phyloP scores from a whole-genome alignment of 495 filamentous ascomycete species.

The Penicillium soppii region DNA sequence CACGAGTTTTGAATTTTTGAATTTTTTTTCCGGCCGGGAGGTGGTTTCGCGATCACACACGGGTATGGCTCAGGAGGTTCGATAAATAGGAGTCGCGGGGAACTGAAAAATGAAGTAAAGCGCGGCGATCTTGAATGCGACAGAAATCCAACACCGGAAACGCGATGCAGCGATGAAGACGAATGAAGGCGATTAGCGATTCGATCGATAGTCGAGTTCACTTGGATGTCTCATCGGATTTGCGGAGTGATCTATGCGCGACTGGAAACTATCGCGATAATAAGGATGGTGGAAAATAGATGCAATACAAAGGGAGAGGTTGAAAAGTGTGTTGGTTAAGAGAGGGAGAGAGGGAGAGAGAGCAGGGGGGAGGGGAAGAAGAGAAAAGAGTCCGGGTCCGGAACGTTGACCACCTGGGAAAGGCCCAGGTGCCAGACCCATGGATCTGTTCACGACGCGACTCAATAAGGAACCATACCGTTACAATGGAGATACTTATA shows the following conservation, averaged over 20 bases:
- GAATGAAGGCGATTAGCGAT: conserved; percentile 17
- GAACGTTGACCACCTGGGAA: conserved; percentile 23
- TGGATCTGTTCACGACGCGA: conserved; percentile 34
- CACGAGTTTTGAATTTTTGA: conserved; percentile 19
- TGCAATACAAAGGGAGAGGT: conserved; percentile 11
- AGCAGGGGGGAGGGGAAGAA: conserved; percentile 19
- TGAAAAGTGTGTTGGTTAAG: too few relatives aligned
- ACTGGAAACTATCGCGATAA: conserved; percentile 16
- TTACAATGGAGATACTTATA: conserved; percentile 10
- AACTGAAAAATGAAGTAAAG: conserved; percentile 16
- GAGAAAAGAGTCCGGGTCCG: conserved; percentile 33
- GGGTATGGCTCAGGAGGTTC: not conserved
- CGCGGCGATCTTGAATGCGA: conserved; percentile 18
- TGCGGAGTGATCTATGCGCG: conserved; percentile 18
- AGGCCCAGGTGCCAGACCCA: conserved; percentile 31
- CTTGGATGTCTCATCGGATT: conserved; percentile 23
- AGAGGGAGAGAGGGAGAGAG: conserved; percentile 12
- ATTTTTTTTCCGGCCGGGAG: conserved; percentile 23
- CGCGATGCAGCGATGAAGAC: conserved; percentile 13
- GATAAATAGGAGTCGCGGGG: conserved; percentile 18
- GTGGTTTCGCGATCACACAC: conserved; percentile 15
- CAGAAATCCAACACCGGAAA: conserved; percentile 3
- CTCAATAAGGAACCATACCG: conserved; percentile 16
- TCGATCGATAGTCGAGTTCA: conserved; percentile 17
- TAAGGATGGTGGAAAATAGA: conserved; percentile 21